Base-by-base conservation (phyloP, 2,329 filamentous ascomycete genomes). In the Pyrenochaeta sp. region DNA sequence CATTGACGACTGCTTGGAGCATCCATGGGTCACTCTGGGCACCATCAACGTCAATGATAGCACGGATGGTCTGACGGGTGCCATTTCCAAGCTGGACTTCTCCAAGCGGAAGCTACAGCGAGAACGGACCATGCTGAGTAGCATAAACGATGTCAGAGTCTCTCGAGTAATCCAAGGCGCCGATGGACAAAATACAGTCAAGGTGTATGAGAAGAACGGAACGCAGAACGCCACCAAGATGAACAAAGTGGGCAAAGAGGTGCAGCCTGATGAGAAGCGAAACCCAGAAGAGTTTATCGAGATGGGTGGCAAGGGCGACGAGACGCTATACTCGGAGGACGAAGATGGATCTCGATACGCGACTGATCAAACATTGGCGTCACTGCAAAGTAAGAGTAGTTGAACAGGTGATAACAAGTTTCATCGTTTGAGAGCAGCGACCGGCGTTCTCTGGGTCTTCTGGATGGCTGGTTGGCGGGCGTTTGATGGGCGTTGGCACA, bases 21-120 rank as follows among this genome's bases (percentile, higher is more conserved):
- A 99, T 71, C 92, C 94, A 0, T 99, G 95, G 95, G 85, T 92
- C 48, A 92, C 87, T 0, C 83, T 86, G 45, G 57, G 61, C 43
- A 63, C 62, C 4, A 67, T 76, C 43, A 87, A 83, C 55, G 81
- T 89, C 27, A 88, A 87, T 56, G 94, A 97, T 78, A 97, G 92
- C 77, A 97, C 93, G 14, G 92, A 96, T 69, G 93, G 94, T 5
- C 83, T 99, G 18, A 93, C 95, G 0, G 91, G 91, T n/a, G 92
- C 90, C 29, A 85, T 99, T 63, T 87, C 87, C 20, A 85, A 86
- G 10, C 83, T 99, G 9, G 92, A 95, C 63, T 93, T 99, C 72
- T 87, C 89, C 21, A 90, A 89, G 65, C 87, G 94, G 60, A 95
- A 93, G 59, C 78, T 92, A 0, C 81, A 84, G 21, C 87, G 95